Evolutionary conservation across 225 moss, liverwort and hornwort genomes (phyloP).

Genomic region (Asterella californica): DNA sequence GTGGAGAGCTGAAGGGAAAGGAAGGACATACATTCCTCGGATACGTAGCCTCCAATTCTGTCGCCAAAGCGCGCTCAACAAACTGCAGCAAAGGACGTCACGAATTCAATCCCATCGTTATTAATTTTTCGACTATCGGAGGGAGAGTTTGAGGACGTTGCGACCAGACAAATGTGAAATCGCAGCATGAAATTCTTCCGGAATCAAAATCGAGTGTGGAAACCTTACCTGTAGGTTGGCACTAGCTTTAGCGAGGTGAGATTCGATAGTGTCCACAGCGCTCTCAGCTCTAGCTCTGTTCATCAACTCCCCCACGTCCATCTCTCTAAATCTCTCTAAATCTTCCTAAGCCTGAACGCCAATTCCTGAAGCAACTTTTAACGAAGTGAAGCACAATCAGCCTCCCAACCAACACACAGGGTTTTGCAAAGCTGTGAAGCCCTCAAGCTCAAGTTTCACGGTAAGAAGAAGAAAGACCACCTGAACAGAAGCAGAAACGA

Average conservation of each 20-base stretch:
- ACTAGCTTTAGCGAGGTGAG: conserved; percentile 36
- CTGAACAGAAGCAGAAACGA: too few relatives aligned
- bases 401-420: conserved; percentile 5
- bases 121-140: neutral
- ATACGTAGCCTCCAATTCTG: conserved; percentile 30
- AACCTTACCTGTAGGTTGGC: conserved; percentile 27
- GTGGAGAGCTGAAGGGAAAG: neutral
- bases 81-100: conserved; percentile 21
- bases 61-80: conserved; percentile 34
- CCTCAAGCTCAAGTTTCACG: too few relatives aligned
- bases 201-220: neutral
- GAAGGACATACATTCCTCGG: conserved; percentile 31
- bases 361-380: neutral
- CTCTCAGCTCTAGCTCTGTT: conserved; percentile 31
- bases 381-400: neutral
- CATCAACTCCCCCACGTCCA: conserved; percentile 40
- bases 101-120: neutral
- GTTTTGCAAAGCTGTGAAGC: neutral
- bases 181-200: neutral
- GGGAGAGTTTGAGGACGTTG: neutral
- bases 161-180: neutral
- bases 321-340: neutral
- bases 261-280: conserved; percentile 41
- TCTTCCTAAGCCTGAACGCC: too few relatives aligned
- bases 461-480: too few relatives aligned